phyloP scores from a whole-genome alignment of 78 protist species.

The Dictyostelium capitatum region DNA sequence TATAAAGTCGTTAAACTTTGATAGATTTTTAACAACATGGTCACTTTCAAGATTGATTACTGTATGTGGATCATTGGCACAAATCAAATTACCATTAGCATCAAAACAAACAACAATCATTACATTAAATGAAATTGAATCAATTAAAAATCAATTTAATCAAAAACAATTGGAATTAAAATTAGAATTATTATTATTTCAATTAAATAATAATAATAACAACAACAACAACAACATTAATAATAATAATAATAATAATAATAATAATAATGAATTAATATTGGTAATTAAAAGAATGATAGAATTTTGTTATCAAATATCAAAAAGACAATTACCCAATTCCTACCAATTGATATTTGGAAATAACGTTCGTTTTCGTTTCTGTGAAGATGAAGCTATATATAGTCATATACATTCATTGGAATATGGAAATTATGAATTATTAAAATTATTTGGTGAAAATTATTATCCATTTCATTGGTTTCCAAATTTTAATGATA shows the following conservation, averaged over 20 bases:
- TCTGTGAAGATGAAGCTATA: neutral
- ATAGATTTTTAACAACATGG: too few relatives aligned
- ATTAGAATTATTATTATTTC: neutral
- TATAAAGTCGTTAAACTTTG: too few relatives aligned
- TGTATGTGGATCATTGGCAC: too few relatives aligned
- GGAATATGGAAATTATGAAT: neutral
- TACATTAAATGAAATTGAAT: too few relatives aligned
- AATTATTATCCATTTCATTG: neutral
- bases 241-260: slow-evolving; percentile 4
- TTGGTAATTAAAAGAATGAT: neutral
- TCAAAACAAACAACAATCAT: too few relatives aligned
- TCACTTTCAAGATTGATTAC: too few relatives aligned
- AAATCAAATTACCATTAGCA: too few relatives aligned
- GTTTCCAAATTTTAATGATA: neutral
- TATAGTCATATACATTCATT: neutral
- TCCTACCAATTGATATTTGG: too few relatives aligned
- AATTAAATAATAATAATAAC: neutral
- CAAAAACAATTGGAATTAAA: too few relatives aligned
- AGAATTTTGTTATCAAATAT: neutral
- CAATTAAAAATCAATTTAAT: neutral
- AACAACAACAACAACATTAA: neutral
- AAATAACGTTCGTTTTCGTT: too few relatives aligned
- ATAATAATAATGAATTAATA: neutral
- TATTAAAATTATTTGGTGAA: neutral
- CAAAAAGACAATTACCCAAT: too few relatives aligned